phyloP scores from a whole-genome alignment of 78 protist genomes.

The Dictyostelium firmibasis region DNA sequence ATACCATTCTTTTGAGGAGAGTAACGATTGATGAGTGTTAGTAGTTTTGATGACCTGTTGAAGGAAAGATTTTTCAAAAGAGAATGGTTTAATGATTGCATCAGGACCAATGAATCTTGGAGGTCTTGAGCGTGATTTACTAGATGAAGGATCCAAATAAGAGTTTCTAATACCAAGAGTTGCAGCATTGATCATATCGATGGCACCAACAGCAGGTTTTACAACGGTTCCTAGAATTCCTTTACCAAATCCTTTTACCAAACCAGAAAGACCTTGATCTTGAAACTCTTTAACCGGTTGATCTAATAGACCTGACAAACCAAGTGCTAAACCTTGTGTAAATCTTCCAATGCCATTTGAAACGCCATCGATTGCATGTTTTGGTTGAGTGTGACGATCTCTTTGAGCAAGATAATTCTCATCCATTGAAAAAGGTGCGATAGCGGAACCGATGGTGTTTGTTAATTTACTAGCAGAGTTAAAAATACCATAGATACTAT shows the following conservation, averaged over 20 bases:
- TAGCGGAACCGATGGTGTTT: conserved; percentile 62
- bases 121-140: background rate
- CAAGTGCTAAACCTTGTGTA: background rate
- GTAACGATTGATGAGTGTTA: background rate
- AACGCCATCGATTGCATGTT: background rate
- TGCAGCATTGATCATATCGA: conserved; percentile 44
- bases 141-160: background rate
- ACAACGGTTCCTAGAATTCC: conserved; percentile 60
- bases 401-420: conserved; percentile 45
- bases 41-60: conserved; percentile 12
- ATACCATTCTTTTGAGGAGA: background rate
- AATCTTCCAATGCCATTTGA: background rate
- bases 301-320: background rate
- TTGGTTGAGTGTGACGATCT: conserved; percentile 9
- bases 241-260: conserved; percentile 46
- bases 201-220: conserved; percentile 75
- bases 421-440: conserved; percentile 73
- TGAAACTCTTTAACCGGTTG: conserved; percentile 36
- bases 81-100: background rate
- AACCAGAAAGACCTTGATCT: conserved; percentile 36
- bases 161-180: conserved; percentile 48
- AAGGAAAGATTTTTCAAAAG: conserved; percentile 12
- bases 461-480: conserved; percentile 79
- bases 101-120: conserved; percentile 62
- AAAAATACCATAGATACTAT: conserved; percentile 76